Evolutionary conservation across 2,329 filamentous ascomycete species (phyloP).

Genomic region (Paecilomyces variotii): DNA sequence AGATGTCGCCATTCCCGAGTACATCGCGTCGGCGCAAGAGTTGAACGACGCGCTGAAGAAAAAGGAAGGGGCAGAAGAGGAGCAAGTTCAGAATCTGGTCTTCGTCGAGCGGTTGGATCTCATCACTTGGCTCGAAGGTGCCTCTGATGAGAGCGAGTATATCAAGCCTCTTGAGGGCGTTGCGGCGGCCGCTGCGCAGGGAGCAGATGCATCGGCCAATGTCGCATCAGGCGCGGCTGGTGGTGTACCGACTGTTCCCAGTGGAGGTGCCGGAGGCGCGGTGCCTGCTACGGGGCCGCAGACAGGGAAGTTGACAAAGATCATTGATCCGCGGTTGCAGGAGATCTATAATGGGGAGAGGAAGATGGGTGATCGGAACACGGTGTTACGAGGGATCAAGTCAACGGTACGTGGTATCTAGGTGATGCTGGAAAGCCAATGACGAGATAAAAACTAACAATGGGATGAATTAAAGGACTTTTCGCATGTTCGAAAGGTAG

Average conservation of each 20-base stretch:
- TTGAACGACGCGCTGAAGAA: conserved; percentile 66
- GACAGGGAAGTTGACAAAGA: conserved; percentile 49
- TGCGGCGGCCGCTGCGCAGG: conserved; percentile 34
- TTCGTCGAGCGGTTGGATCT: conserved; percentile 90
- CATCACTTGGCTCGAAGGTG: conserved; percentile 87
- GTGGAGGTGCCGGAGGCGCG: conserved; percentile 29
- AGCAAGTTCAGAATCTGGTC: conserved; percentile 74
- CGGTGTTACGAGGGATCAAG: conserved; percentile 75
- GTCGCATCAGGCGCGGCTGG: conserved; percentile 45
- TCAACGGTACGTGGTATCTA: conserved; percentile 57
- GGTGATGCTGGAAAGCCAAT: conserved; percentile 1
- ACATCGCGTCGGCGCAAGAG: conserved; percentile 73
- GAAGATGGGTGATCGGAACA: conserved; percentile 88
- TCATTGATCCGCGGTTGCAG: conserved; percentile 71
- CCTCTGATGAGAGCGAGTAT: conserved; percentile 83
- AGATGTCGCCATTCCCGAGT: conserved; percentile 81
- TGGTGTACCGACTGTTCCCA: conserved; percentile 27
- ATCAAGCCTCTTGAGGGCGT: conserved; percentile 74
- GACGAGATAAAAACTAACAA: conserved; percentile 1
- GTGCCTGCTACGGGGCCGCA: conserved; percentile 17
- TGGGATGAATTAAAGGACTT: conserved; percentile 62
- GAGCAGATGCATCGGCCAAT: conserved; percentile 38
- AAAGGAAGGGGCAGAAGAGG: conserved; percentile 25
- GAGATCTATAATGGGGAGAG: conserved; percentile 90
- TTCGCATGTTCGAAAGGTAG: conserved; percentile 81